Conservation (phyloP, 163 green algal species). For the Prototheca wickerhamii region DNA sequence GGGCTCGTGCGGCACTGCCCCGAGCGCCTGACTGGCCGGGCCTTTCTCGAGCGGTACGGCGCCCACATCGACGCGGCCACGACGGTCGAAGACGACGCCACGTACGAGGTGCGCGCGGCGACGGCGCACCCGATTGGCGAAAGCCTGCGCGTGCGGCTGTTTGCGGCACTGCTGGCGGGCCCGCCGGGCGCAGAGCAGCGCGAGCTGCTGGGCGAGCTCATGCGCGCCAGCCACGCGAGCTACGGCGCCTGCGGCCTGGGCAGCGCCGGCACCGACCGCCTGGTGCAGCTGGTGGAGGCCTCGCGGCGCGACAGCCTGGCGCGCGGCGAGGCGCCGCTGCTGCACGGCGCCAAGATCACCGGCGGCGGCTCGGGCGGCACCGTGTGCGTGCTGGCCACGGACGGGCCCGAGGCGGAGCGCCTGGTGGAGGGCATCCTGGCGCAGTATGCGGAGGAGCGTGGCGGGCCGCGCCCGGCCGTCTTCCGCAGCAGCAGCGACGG, state of each 20-base stretch:
- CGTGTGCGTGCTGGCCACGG: conserved; percentile 59
- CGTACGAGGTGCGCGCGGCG: conserved; percentile 52
- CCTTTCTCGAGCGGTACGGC: conserved; percentile 52
- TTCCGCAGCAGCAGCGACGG: background rate
- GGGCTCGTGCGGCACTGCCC: conserved; percentile 48
- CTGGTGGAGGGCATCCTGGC: conserved; percentile 28
- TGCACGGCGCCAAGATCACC: conserved; percentile 83
- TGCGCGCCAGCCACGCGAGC: conserved; percentile 72
- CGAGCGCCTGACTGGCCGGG: conserved; percentile 43
- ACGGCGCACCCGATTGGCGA: conserved; percentile 75
- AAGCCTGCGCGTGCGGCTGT: conserved; percentile 61
- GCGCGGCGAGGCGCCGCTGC: conserved; percentile 11
- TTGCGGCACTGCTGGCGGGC: conserved; percentile 21
- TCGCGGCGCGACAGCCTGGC: conserved; percentile 15
- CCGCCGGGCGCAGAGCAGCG: conserved; percentile 28
- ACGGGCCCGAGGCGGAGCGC: conserved; percentile 16
- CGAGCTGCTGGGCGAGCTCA: conserved; percentile 78
- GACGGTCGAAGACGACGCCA: conserved; percentile 33
- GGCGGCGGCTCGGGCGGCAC: conserved; percentile 62
- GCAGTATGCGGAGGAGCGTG: conserved; percentile 21
- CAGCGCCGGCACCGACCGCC: conserved; percentile 55
- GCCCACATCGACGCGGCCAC: conserved; percentile 70
- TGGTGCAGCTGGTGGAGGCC: conserved; percentile 49
- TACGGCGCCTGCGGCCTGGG: conserved; percentile 70
- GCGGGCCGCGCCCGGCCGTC: background rate